These are phyloP conservation scores for Ganoderma resinaceum DNA, from an alignment of 1,284 basidiomycete genomes.

Conservation along the genomic window DNA sequence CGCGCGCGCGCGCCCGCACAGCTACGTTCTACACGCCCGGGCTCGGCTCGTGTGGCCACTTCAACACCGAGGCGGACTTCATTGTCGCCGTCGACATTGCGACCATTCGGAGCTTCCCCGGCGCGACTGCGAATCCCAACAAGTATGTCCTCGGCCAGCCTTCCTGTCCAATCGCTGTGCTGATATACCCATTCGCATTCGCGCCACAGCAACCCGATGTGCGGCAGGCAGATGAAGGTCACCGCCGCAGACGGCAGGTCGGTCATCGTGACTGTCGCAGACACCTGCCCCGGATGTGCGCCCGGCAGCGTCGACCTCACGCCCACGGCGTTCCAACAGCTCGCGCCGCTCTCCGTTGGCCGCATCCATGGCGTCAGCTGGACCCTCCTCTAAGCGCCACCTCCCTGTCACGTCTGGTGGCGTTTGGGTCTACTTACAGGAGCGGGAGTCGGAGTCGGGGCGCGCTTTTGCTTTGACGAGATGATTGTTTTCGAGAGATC, in stretches of 20 bases:
- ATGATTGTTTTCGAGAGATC: conserved; percentile 13
- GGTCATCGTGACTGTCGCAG: conserved; percentile 48
- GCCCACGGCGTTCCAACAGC: conserved; percentile 47
- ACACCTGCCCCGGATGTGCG: conserved; percentile 51
- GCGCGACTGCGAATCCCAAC: conserved; percentile 24
- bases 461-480: conserved; percentile 1
- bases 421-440: not conserved
- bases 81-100: conserved; percentile 28
- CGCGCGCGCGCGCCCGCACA: too few relatives aligned
- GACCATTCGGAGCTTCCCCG: conserved; percentile 30
- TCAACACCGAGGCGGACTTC: conserved; percentile 31
- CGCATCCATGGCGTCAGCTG: conserved; percentile 33
- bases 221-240: conserved; percentile 41
- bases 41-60: conserved; percentile 28
- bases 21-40: conserved; percentile 26
- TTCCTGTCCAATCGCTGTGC: too few relatives aligned
- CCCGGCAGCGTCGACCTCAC: conserved; percentile 50
- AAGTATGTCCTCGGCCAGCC: too few relatives aligned
- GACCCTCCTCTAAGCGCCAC: conserved; percentile 21
- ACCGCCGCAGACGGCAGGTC: conserved; percentile 39
- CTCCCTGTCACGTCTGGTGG: not conserved
- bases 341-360: conserved; percentile 41
- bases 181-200: conserved; percentile 17
- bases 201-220: conserved; percentile 42
- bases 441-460: not conserved